Conservation (phyloP, 228 moss, liverwort and hornwort species). For the Sphagnum fallax region DNA sequence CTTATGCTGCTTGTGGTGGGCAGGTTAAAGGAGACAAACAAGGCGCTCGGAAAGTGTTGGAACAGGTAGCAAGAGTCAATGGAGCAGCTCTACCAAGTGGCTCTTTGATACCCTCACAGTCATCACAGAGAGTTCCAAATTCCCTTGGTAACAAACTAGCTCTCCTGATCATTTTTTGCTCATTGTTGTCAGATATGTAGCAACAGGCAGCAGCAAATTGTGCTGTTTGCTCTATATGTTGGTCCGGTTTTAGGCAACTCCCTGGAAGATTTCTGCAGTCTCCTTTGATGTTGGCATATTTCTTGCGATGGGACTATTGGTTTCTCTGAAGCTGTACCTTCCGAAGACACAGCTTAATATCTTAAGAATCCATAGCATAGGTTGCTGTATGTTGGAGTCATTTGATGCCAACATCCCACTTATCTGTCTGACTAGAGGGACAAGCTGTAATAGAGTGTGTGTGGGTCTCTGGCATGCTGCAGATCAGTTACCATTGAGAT, state of each 20-base stretch:
- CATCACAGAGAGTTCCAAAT: slow-evolving; percentile 8
- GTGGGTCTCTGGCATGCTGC: slow-evolving; percentile 3
- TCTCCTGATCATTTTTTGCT: not conserved
- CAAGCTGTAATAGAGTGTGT: not conserved
- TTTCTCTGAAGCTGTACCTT: not conserved
- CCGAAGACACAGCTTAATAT: not conserved
- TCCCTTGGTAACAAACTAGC: slow-evolving; percentile 18
- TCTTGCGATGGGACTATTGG: no score
- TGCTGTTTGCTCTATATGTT: no score
- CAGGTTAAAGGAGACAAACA: slow-evolving; percentile 85
- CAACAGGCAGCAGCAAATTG: no score
- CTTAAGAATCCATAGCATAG: not conserved
- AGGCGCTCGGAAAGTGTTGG: slow-evolving; percentile 58
- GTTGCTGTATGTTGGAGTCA: not conserved
- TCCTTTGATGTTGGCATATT: no score
- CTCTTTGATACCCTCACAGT: slow-evolving; percentile 32
- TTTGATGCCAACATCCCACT: no score
- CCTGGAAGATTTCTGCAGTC: no score
- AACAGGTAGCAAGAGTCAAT: slow-evolving; percentile 57
- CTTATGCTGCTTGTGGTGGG: slow-evolving; percentile 1
- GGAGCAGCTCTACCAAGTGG: slow-evolving; percentile 59
- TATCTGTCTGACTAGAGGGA: not conserved
- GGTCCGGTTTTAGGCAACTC: no score
- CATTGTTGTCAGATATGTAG: no score
- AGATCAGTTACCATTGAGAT: slow-evolving; percentile 12